Percentiles rank a stretch among this genome's conserved stretches.
These are phyloP conservation scores for Calonectria henricotiae DNA, from an alignment of 2,329 filamentous ascomycete species.

Conservation along the genomic window DNA sequence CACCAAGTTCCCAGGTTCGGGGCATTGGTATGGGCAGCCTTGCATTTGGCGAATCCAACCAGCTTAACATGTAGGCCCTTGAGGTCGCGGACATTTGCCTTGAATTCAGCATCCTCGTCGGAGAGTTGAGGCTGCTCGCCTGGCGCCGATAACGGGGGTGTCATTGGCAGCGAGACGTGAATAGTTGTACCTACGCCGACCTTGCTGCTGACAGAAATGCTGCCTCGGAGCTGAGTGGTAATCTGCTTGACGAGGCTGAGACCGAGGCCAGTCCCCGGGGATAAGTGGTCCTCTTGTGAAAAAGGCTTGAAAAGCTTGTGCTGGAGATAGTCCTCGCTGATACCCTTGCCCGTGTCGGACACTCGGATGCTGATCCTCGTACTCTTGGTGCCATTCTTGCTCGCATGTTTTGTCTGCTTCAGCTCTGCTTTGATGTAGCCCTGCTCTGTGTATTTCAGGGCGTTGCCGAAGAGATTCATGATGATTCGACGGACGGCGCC, in stretches of 20 bases:
- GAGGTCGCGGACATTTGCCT: not conserved
- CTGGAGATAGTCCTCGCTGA: conserved; percentile 75
- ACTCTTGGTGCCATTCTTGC: conserved; percentile 7
- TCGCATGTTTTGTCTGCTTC: conserved; percentile 41
- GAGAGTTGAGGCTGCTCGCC: conserved; percentile 49
- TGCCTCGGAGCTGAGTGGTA: conserved; percentile 73
- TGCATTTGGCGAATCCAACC: not conserved
- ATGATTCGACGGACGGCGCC: conserved; percentile 70
- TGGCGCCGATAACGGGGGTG: conserved; percentile 2
- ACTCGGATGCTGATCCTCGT: conserved; percentile 63
- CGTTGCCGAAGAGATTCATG: conserved; percentile 76
- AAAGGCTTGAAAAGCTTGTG: conserved; percentile 77
- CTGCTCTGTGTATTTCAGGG: conserved; percentile 72
- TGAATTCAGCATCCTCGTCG: conserved; percentile 47
- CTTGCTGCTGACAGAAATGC: conserved; percentile 70
- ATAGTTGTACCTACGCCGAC: conserved; percentile 58
- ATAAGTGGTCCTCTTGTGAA: conserved; percentile 74
- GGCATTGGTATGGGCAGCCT: conserved; percentile 19
- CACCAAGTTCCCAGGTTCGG: conserved; percentile 32
- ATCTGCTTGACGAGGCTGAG: conserved; percentile 77
- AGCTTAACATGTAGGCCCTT: conserved; percentile 4
- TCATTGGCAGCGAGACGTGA: conserved; percentile 55
- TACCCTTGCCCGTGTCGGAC: conserved; percentile 77
- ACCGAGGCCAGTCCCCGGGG: conserved; percentile 76
- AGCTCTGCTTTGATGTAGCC: conserved; percentile 56